Evolutionary conservation across 441 rosid species (phyloP).

Genomic region (Eutrema salsugineum): DNA sequence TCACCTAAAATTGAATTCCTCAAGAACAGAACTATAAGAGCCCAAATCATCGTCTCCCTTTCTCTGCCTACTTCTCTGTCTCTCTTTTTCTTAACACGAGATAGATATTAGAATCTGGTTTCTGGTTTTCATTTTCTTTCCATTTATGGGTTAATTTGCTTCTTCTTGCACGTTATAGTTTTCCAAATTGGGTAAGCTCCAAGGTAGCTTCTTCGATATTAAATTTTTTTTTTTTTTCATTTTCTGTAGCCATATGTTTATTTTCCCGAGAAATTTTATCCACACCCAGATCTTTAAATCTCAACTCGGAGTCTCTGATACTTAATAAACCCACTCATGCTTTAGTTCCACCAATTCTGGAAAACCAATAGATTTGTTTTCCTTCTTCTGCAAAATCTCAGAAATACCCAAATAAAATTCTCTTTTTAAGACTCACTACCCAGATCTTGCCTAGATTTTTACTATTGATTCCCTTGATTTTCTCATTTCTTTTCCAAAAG

Average conservation of each 20-base stretch:
- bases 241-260: constrained; percentile 20
- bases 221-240: neutral
- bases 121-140: constrained; percentile 20
- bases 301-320: constrained; percentile 30
- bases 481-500: constrained; percentile 20
- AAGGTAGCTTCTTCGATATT: constrained; percentile 25
- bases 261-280: constrained; percentile 32
- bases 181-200: constrained; percentile 35
- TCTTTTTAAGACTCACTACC: neutral
- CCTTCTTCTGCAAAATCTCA: constrained; percentile 7
- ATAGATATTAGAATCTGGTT: constrained; percentile 5
- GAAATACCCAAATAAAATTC: neutral
- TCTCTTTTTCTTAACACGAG: neutral
- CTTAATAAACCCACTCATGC: constrained; percentile 8
- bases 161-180: constrained; percentile 25
- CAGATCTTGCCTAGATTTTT: constrained; percentile 31
- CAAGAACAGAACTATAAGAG: constrained; percentile 11
- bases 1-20: neutral
- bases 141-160: constrained; percentile 18
- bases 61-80: constrained; percentile 6
- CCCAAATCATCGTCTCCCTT: constrained; percentile 14
- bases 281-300: constrained; percentile 23
- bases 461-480: neutral
- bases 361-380: constrained; percentile 11
- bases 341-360: constrained; percentile 29